These are phyloP conservation scores for Santalum album DNA, from an alignment of 164 flowering plant genomes.

Conservation along the genomic window DNA sequence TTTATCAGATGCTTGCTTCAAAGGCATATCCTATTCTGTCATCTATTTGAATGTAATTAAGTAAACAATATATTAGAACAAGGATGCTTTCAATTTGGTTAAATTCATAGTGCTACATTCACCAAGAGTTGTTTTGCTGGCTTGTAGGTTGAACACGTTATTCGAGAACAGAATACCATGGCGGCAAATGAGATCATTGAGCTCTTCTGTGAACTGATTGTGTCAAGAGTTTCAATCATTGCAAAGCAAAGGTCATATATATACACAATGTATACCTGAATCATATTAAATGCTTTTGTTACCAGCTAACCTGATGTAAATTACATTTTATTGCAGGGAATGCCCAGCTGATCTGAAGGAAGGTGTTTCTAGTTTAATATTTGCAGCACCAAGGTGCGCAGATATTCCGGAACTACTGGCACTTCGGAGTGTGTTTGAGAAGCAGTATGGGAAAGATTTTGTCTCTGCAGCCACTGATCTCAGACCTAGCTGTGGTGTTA, in stretches of 20 bases:
- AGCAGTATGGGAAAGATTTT: slow-evolving; percentile 89
- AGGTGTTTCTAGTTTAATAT: slow-evolving; percentile 80
- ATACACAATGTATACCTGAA: background rate
- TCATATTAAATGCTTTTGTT: background rate
- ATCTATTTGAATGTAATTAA: background rate
- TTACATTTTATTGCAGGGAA: slow-evolving; percentile 37
- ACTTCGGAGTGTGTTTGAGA: slow-evolving; percentile 59
- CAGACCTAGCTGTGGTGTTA: slow-evolving; percentile 81
- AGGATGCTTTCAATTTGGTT: too few relatives aligned
- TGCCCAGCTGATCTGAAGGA: slow-evolving; percentile 94
- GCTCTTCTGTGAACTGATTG: slow-evolving; percentile 85
- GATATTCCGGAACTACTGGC: slow-evolving; percentile 78
- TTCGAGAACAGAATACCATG: slow-evolving; percentile 90
- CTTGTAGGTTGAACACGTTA: slow-evolving; percentile 87
- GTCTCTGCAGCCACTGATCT: slow-evolving; percentile 84
- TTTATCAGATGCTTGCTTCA: too few relatives aligned
- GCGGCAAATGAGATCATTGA: slow-evolving; percentile 92
- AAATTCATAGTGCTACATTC: background rate
- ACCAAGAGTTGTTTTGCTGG: background rate
- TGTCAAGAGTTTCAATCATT: slow-evolving; percentile 67
- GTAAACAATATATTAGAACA: background rate
- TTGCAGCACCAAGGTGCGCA: slow-evolving; percentile 86
- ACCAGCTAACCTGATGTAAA: slow-evolving; percentile 2
- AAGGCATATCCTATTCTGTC: too few relatives aligned
- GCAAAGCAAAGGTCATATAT: slow-evolving; percentile 57